These are phyloP conservation scores for Flaveria bidentis DNA, from an alignment of 129 eudicot species.

Conservation along the genomic window DNA sequence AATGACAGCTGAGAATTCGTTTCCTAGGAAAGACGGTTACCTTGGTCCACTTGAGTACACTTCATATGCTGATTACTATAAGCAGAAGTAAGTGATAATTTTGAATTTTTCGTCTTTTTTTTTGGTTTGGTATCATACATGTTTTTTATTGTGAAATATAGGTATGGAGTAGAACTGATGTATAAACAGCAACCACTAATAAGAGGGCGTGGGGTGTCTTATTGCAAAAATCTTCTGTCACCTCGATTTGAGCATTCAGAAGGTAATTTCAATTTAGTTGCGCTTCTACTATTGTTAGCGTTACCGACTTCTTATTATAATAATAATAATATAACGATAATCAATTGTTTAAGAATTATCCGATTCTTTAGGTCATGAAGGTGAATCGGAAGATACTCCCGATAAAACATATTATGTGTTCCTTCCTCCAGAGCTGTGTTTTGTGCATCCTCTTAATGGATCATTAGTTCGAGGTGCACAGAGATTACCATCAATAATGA, in stretches of 20 bases:
- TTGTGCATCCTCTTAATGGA: constrained; percentile 95
- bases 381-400: constrained; percentile 69
- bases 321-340: neutral
- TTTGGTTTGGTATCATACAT: constrained; percentile 12
- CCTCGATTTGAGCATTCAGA: constrained; percentile 96
- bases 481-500: constrained; percentile 94
- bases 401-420: constrained; percentile 95
- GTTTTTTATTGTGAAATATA: constrained; percentile 25
- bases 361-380: constrained; percentile 56
- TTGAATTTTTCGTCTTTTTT: neutral
- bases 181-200: constrained; percentile 88
- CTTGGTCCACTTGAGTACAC: constrained; percentile 99
- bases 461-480: constrained; percentile 93
- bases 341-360: constrained; percentile 4
- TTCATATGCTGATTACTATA: constrained; percentile 93
- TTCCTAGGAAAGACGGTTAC: constrained; percentile 99
- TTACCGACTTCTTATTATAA: constrained; percentile 19
- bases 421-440: constrained; percentile 96
- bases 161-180: constrained; percentile 92
- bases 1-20: constrained; percentile 94
- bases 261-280: constrained; percentile 40
- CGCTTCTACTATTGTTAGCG: neutral
- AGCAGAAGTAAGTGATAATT: constrained; percentile 64
- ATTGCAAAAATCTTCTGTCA: constrained; percentile 97
- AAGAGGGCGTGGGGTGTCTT: constrained; percentile 97